Base-by-base conservation (phyloP, 1,284 basidiomycete genomes). In the Xanthoconium separans region DNA sequence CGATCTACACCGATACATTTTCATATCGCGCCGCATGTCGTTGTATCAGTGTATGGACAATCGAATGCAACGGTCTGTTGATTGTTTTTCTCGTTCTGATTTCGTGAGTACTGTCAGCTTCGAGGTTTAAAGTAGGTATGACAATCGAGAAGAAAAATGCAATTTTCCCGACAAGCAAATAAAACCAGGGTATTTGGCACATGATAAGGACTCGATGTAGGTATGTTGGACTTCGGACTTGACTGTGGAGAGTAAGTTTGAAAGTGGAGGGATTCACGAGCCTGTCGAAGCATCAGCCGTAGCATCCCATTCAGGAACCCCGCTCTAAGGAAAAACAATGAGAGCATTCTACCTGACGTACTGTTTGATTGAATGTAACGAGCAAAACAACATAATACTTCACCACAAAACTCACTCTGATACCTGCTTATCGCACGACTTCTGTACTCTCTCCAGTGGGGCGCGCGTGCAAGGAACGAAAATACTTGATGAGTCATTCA, bases 11-110 rank as follows among this genome's bases (percentile, higher is more conserved):
- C 43, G n/a, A 55, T 55, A 65, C 55, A 62, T 51, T 51, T 27
- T 51, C 55, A 53, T 52, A 59, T 52, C 27, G 33, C 20, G 22
- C 39, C 36, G 39, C 27, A 47, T 55, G 46, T 53, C 55, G 56
- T 47, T 51, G 44, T 56, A 39, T 53, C 55, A 51, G 36, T 56
- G 47, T 68, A 62, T 47, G 58, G 63, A 65, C 61, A 58, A 10
- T 39, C 56, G 44, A 53, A 50, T 53, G 44, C 58, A 51, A 53
- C 41, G 34, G 45, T 18, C 15, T 45, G 51, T 42, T 49, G 48
- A 40, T 54, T 47, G 36, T 44, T 41, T 47, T 53, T 7, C 16
- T 36, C 9, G 3, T 27, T 31, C 43, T 41, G 44, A 43, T 43
- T 47, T 37, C 22, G 24, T 22, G 48, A 44, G 18, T 48, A 34